Evolutionary conservation across 768 basidiomycete genomes (phyloP).

Genomic region (Kwoniella pini): DNA sequence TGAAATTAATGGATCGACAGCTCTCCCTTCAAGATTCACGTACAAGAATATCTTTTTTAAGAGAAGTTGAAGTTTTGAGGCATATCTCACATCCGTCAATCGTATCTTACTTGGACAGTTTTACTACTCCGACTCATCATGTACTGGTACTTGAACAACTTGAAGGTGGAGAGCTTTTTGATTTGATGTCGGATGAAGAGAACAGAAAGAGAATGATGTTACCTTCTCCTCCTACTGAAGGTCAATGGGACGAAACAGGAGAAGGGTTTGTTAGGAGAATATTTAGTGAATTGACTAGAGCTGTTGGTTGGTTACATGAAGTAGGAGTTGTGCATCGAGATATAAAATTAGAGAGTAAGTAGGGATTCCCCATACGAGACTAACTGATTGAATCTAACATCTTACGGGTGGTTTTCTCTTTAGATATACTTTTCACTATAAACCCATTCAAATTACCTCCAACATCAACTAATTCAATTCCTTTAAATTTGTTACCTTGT

Average conservation of each 20-base stretch:
- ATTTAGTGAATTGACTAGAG: slow-evolving; percentile 73
- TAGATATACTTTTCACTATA: slow-evolving; percentile 75
- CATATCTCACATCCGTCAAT: slow-evolving; percentile 81
- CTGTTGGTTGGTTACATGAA: slow-evolving; percentile 83
- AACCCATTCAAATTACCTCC: slow-evolving; percentile 54
- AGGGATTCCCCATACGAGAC: neutral
- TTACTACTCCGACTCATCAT: slow-evolving; percentile 72
- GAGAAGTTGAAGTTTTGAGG: slow-evolving; percentile 81
- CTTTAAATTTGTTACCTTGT: slow-evolving; percentile 33
- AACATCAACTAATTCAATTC: slow-evolving; percentile 46
- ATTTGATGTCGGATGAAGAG: slow-evolving; percentile 62
- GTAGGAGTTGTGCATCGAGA: slow-evolving; percentile 85
- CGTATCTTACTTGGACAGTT: slow-evolving; percentile 68
- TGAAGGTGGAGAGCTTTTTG: slow-evolving; percentile 77
- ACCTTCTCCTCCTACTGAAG: slow-evolving; percentile 33
- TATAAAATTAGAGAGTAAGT: slow-evolving; percentile 71
- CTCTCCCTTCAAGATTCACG: slow-evolving; percentile 64
- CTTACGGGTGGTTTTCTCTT: neutral
- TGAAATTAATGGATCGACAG: slow-evolving; percentile 61
- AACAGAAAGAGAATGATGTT: slow-evolving; percentile 55
- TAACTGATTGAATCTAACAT: neutral
- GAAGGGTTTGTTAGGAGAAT: slow-evolving; percentile 64
- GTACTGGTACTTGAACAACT: slow-evolving; percentile 76
- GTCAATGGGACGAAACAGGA: slow-evolving; percentile 21
- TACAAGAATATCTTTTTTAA: slow-evolving; percentile 72